Base-by-base conservation (phyloP, 768 basidiomycete genomes). In the Termitomyces eurrhizus region DNA sequence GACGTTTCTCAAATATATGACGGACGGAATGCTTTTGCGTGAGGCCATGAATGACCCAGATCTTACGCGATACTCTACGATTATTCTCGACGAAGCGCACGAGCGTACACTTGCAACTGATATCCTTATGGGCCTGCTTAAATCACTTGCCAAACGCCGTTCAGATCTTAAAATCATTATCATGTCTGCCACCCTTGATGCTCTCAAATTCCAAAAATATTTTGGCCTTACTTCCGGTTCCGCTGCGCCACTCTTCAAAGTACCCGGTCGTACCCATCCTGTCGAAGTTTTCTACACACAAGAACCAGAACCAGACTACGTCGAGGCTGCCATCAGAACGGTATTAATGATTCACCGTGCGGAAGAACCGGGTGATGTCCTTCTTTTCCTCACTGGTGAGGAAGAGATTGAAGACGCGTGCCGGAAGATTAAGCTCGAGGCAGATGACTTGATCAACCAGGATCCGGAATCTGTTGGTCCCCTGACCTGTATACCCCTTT, bases 1-100 rank as follows among this genome's bases (percentile, higher is more conserved):
- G 36, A 98, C 97, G 0, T 97, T 99, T 75, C 80, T 99, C 64
- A 98, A 97, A 72, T 98, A 99, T 78, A 97, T 98, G 95, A 99
- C 97, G 16, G 97, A 99, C 67, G 97, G 96, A 83, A 97, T 98
- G 95, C 87, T 93, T 58, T 84, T 96, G n/a, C 88, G 95, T 21
- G 95, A 97, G 77, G 95, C 94, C 5, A 99, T 98, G 95, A 93
- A 95, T 74, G 96, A 98, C 74, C 90, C 93, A 9, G 82, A 85
- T 21, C 83, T 98, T 42, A 79, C 82, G 32, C 86, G 95, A 4
- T 99, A 99, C 73, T 96, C 93, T 21, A 98, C 96, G 24, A 95
- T 99, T 75, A 98, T 99, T 68, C 85, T 98, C 59, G 97, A 99
- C 72, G 97, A 99, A 77, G 97, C 94, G 6, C 97, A 99, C 78